A percentile compares a stretch with the other conserved stretches of the same genome.
Conservation (phyloP, 768 basidiomycete genomes). For the Tylopilus vinaceipallidus region DNA sequence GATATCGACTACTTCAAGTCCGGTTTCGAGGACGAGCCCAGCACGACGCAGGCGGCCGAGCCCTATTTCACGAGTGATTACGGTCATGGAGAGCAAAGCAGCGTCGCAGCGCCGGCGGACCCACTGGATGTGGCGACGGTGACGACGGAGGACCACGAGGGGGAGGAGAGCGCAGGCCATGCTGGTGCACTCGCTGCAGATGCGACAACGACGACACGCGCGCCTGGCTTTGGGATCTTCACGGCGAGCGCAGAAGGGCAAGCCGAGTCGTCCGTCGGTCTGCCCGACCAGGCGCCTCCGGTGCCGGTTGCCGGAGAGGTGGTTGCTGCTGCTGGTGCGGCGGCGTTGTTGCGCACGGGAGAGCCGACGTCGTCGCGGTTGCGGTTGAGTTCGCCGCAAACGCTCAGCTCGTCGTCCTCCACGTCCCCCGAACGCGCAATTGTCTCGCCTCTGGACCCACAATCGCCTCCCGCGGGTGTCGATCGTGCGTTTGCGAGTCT, state of each 20-base stretch:
- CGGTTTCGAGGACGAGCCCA: slow-evolving; percentile 27
- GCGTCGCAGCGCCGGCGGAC: slow-evolving; percentile 28
- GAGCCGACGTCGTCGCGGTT: slow-evolving; percentile 12
- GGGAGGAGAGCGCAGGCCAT: slow-evolving; percentile 20
- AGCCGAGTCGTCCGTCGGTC: slow-evolving; percentile 11
- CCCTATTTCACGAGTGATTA: slow-evolving; percentile 35
- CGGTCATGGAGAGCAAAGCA: slow-evolving; percentile 31
- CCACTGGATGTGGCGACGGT: slow-evolving; percentile 41
- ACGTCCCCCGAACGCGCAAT: slow-evolving; percentile 28
- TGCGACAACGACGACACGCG: slow-evolving; percentile 16
- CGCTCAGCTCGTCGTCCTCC: slow-evolving; percentile 8
- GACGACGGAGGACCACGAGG: slow-evolving; percentile 33
- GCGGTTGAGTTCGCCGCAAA: slow-evolving; percentile 9
- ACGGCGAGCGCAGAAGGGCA: slow-evolving; percentile 24
- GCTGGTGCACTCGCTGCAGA: slow-evolving; percentile 11
- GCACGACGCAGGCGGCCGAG: slow-evolving; percentile 29
- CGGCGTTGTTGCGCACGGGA: slow-evolving; percentile 19
- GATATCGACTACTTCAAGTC: slow-evolving; percentile 30
- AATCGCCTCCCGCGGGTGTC: slow-evolving; percentile 15
- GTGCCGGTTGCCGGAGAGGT: slow-evolving; percentile 32
- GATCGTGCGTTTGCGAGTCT: slow-evolving; percentile 43
- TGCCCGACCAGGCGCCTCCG: slow-evolving; percentile 33
- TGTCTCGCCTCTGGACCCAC: slow-evolving; percentile 31
- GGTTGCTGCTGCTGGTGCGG: neutral
- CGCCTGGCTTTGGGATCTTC: slow-evolving; percentile 53